Conservation (phyloP, 495 filamentous ascomycete species). For the Annulohypoxylon bovei region DNA sequence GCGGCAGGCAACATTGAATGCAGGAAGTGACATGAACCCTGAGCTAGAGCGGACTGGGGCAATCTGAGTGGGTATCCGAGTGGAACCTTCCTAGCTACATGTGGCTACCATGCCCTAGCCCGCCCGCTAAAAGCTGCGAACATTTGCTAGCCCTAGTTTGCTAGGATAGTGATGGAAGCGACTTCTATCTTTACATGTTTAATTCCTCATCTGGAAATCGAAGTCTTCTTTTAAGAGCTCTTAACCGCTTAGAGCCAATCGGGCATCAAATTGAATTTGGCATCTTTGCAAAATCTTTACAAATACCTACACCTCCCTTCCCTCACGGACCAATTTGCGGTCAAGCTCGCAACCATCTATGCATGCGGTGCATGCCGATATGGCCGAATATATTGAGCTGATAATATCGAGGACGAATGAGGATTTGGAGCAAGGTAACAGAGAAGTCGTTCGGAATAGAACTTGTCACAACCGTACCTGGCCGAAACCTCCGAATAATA, state of each 20-base stretch:
- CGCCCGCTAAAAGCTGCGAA: constrained; percentile 31
- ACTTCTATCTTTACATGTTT: constrained; percentile 17
- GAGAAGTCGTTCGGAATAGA: constrained; percentile 9
- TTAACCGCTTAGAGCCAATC: constrained; percentile 5
- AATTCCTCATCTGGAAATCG: constrained; percentile 24
- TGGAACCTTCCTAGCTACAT: constrained; percentile 26
- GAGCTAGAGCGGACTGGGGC: constrained; percentile 23
- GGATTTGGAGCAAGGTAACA: constrained; percentile 28
- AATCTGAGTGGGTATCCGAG: constrained; percentile 21
- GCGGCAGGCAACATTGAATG: background rate
- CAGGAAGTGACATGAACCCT: background rate
- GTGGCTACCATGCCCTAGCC: constrained; percentile 32
- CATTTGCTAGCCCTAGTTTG: constrained; percentile 4
- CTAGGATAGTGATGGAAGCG: constrained; percentile 25
- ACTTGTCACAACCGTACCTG: constrained; percentile 15
- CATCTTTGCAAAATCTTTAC: background rate
- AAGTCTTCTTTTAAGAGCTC: constrained; percentile 3
- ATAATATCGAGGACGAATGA: constrained; percentile 23
- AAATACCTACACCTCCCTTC: background rate
- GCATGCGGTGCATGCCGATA: background rate
- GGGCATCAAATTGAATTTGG: background rate
- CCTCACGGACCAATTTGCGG: constrained; percentile 1
- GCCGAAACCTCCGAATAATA: constrained; percentile 23
- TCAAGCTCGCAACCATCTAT: constrained; percentile 25
- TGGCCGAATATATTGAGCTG: constrained; percentile 25